Base-by-base conservation (phyloP, 164 flowering plant species). In the Magnolia kwangsiensis region DNA sequence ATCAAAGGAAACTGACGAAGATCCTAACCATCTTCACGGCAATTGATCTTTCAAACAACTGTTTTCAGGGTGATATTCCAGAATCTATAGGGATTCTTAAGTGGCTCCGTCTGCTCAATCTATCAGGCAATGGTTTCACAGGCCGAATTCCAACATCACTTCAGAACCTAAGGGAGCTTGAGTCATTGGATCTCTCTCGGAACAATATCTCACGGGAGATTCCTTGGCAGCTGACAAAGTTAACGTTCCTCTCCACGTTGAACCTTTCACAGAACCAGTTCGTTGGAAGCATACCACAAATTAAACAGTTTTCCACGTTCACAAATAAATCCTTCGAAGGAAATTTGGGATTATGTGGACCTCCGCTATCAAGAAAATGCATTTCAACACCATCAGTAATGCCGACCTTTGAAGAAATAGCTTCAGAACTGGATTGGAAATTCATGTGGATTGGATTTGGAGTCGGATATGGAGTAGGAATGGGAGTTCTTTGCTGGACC, bases 201-300 rank as follows among this genome's bases (percentile, higher is more conserved):
- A 80, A 77, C 71, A 8, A 29, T 5, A 21, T 80, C 13, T 19
- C 51, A 9, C 79, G 79, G 63, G 73, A 59, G 50, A 80, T 80
- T 49, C 79, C 82, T 27, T 2, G 7, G 67, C 45, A 76, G 67
- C 69, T 79, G 49, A 14, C 75, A 18, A n/a, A 31, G 7, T 29
- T 79, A 19, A 72, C 63, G 1, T 80, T 80, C 51, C 82, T 76
- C 4, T 58, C 74, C 4, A 16, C 55, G 7, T 31, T 80, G 68
- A 80, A 80, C 61, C 65, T 81, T 21, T 77, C 80, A 21, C 4
- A 8, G 1, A 81, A 81, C 55, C 63, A 58, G 4, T 51, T 81
- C 1, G 59, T 23, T 21, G 82, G 83, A 14, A 20, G 23, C 4
- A 74, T 77, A 18, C 83, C 83, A 18, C 19, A 6, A 55, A 78